Evolutionary conservation across 768 basidiomycete genomes (phyloP).

Genomic region (Russula earlei): DNA sequence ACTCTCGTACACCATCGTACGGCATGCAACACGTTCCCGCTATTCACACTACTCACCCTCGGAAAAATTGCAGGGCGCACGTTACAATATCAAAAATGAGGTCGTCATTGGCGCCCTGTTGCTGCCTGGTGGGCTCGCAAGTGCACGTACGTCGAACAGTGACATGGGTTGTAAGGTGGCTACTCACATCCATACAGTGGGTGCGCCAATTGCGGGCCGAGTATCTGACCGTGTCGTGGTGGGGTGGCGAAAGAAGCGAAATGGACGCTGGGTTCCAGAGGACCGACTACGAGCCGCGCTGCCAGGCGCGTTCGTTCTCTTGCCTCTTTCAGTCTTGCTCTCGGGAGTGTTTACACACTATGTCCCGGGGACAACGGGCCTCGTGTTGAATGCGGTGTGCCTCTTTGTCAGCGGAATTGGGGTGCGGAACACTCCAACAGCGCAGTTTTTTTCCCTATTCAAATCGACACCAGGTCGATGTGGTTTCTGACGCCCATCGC

Average conservation of each 20-base stretch:
- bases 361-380: constrained; percentile 40
- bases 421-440: constrained; percentile 28
- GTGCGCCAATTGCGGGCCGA: constrained; percentile 48
- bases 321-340: constrained; percentile 42
- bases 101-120: constrained; percentile 52
- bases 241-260: constrained; percentile 38
- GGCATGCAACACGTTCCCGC: constrained; percentile 19
- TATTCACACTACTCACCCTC: not conserved
- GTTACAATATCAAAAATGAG: constrained; percentile 47
- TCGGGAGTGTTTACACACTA: constrained; percentile 45
- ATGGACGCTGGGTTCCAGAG: constrained; percentile 57
- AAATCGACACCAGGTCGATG: constrained; percentile 36
- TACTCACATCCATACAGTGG: constrained; percentile 33
- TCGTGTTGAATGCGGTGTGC: constrained; percentile 42
- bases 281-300: constrained; percentile 51
- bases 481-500: constrained; percentile 45
- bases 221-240: constrained; percentile 48
- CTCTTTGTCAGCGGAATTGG: constrained; percentile 58
- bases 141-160: constrained; percentile 42
- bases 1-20: constrained; percentile 56
- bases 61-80: constrained; percentile 36
- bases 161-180: too few species aligned
- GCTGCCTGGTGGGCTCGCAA: constrained; percentile 50
- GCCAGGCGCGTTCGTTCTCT: constrained; percentile 36
- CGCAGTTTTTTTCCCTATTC: not conserved